These are phyloP conservation scores for Aureobasidium sp. DNA, from an alignment of 2,329 filamentous ascomycete genomes.

Conservation along the genomic window DNA sequence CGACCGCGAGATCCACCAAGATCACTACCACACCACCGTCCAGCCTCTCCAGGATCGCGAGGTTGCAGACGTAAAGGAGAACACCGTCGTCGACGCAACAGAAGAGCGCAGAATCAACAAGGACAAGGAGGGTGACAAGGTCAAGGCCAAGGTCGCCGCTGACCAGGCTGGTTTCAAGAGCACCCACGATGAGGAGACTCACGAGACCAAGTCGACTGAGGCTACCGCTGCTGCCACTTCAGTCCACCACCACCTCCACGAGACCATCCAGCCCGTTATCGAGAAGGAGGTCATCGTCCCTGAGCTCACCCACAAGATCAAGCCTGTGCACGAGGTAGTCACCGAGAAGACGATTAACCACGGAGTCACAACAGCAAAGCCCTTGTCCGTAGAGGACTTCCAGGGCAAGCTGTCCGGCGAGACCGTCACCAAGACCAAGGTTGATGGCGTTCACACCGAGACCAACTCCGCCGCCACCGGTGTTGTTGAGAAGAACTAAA, in stretches of 20 bases:
- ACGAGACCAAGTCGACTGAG: slow-evolving; percentile 52
- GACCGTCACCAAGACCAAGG: neutral
- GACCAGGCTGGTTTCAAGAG: slow-evolving; percentile 26
- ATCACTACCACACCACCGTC: slow-evolving; percentile 75
- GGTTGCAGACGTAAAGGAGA: slow-evolving; percentile 67
- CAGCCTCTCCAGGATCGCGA: slow-evolving; percentile 63
- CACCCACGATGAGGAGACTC: slow-evolving; percentile 28
- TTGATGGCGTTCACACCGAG: neutral
- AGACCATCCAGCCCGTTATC: slow-evolving; percentile 75
- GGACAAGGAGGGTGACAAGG: slow-evolving; percentile 37
- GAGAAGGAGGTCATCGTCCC: slow-evolving; percentile 74
- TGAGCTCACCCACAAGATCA: slow-evolving; percentile 73
- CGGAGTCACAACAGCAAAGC: slow-evolving; percentile 26
- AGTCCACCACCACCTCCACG: slow-evolving; percentile 71
- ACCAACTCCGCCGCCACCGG: neutral
- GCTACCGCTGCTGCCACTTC: slow-evolving; percentile 66
- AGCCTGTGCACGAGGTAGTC: slow-evolving; percentile 72
- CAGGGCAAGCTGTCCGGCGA: slow-evolving; percentile 24
- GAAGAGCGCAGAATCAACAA: slow-evolving; percentile 70
- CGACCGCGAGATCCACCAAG: slow-evolving; percentile 75
- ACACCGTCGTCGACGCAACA: slow-evolving; percentile 63
- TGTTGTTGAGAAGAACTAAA: neutral
- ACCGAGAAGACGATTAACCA: slow-evolving; percentile 26
- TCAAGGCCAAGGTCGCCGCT: slow-evolving; percentile 27
- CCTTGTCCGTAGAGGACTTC: slow-evolving; percentile 32